Conservation (phyloP, 768 basidiomycete genomes). For the Macrolepiota fuliginosa region DNA sequence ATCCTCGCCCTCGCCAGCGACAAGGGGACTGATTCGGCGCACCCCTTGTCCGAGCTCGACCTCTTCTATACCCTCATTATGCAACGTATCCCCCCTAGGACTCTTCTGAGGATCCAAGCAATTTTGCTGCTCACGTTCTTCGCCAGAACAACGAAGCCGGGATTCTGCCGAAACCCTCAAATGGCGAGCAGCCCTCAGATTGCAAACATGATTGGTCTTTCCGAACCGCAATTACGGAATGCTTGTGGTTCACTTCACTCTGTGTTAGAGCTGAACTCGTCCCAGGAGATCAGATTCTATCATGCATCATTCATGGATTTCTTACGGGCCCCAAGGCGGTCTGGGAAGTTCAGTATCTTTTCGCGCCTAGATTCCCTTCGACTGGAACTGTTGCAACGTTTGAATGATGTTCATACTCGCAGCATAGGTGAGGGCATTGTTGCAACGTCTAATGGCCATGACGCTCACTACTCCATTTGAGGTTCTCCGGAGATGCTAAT, state of each 20-base stretch:
- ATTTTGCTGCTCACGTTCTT: neutral
- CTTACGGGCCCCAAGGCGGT: neutral
- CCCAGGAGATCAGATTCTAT: neutral
- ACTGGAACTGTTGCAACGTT: neutral
- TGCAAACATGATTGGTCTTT: neutral
- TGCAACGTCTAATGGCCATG: neutral
- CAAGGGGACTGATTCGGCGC: neutral
- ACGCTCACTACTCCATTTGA: neutral
- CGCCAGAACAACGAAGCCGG: too few relatives aligned
- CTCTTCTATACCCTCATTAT: neutral
- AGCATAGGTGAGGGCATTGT: neutral
- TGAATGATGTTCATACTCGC: neutral
- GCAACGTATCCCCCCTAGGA: neutral
- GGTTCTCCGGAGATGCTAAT: neutral
- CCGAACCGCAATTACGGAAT: neutral
- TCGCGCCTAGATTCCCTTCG: neutral
- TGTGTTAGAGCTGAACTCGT: neutral
- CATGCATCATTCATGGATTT: slow-evolving; percentile 3
- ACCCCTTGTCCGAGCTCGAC: neutral
- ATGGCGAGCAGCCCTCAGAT: too few relatives aligned
- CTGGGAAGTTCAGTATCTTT: neutral
- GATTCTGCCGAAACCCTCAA: too few relatives aligned
- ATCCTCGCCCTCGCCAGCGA: too few relatives aligned
- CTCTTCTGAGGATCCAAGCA: neutral
- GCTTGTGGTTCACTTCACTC: neutral